phyloP scores from a whole-genome alignment of 1,284 basidiomycete genomes.

The Cutaneotrichosporon spelunceum region DNA sequence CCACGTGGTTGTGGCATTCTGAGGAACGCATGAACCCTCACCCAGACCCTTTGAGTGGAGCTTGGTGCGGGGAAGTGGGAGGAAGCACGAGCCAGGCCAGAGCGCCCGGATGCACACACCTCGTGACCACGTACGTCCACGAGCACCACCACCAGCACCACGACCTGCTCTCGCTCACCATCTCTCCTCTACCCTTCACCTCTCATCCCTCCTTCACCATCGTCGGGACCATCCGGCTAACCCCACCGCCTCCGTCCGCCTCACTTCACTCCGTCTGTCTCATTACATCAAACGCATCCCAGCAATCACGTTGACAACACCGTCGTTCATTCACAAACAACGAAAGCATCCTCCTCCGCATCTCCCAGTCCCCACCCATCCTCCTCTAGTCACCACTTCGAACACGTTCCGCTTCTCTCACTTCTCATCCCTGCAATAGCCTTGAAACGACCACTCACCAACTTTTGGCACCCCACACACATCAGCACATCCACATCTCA shows the following conservation, averaged over 20 bases:
- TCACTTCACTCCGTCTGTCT: background rate
- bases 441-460: background rate
- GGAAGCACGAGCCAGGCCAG: background rate
- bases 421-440: background rate
- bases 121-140: background rate
- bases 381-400: background rate
- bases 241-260: background rate
- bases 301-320: background rate
- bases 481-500: background rate
- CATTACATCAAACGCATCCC: background rate
- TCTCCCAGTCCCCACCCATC: background rate
- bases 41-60: no score
- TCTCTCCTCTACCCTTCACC: background rate
- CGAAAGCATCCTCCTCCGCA: background rate
- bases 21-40: no score
- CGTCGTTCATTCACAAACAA: constrained; percentile 3
- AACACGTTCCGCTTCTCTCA: background rate
- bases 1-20: no score
- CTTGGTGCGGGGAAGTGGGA: no score
- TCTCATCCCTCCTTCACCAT: constrained; percentile 3
- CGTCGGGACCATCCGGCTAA: constrained; percentile 6
- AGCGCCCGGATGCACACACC: background rate
- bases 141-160: background rate
- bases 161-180: background rate
- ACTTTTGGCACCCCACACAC: background rate